Evolutionary conservation across 345 rosid genomes (phyloP).

Genomic region (Hypericum androsaemum): DNA sequence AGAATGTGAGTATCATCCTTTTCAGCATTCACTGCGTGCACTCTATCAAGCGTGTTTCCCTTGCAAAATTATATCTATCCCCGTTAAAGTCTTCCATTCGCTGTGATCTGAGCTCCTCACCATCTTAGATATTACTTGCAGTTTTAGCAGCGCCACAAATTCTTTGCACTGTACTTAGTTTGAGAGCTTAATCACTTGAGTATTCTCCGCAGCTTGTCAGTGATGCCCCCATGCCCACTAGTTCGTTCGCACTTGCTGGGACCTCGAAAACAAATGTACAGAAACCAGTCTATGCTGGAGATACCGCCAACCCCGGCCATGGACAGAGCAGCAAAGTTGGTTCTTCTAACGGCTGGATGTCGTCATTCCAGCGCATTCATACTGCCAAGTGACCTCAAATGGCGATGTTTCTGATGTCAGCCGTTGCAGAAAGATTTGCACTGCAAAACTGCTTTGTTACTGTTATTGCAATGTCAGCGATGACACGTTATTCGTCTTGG

Average conservation of each 20-base stretch:
- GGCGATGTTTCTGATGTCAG: slow-evolving; percentile 20
- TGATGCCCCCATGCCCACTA: slow-evolving; percentile 45
- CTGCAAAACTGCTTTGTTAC: slow-evolving; percentile 19
- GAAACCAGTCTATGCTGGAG: slow-evolving; percentile 40
- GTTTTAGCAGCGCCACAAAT: not conserved
- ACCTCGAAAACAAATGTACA: slow-evolving; percentile 48
- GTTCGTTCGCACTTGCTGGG: slow-evolving; percentile 50
- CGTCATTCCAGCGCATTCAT: slow-evolving; percentile 61
- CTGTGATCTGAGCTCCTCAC: too few species aligned
- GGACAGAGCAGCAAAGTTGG: slow-evolving; percentile 45
- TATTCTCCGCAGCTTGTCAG: slow-evolving; percentile 24
- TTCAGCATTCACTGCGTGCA: not conserved
- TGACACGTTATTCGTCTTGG: slow-evolving; percentile 15
- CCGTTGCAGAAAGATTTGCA: slow-evolving; percentile 11
- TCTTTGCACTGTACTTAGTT: too few species aligned
- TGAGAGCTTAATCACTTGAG: slow-evolving; percentile 2
- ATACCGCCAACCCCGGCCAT: slow-evolving; percentile 44
- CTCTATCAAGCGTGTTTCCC: not conserved
- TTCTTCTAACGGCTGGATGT: slow-evolving; percentile 62
- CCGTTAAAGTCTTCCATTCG: not conserved
- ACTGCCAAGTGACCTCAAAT: slow-evolving; percentile 45
- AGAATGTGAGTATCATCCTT: slow-evolving; percentile 41
- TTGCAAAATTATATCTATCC: not conserved
- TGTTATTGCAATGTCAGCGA: slow-evolving; percentile 19
- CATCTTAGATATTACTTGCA: too few species aligned